phyloP scores from a whole-genome alignment of 345 rosid species.

The Pugionium dolabratum region DNA sequence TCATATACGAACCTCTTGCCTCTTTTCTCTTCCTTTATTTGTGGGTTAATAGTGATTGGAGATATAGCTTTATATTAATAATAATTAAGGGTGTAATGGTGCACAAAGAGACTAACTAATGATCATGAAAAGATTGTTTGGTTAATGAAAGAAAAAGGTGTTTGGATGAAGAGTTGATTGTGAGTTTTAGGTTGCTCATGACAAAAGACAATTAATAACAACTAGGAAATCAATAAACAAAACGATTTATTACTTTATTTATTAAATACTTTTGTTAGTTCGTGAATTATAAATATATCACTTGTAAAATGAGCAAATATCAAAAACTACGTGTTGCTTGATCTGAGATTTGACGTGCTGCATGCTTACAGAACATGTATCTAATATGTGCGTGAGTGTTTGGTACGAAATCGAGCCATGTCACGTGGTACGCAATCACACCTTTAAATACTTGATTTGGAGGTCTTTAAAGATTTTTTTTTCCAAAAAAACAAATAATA shows the following conservation, averaged over 20 bases:
- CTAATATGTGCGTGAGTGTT: too few relatives aligned
- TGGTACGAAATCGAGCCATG: too few relatives aligned
- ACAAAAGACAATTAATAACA: conserved; percentile 27
- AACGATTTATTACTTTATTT: background rate
- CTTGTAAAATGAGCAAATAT: too few relatives aligned
- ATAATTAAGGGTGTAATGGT: conserved; percentile 3
- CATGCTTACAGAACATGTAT: too few relatives aligned
- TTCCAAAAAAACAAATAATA: too few relatives aligned
- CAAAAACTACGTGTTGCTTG: too few relatives aligned
- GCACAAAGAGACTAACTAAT: conserved; percentile 20
- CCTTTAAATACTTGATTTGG: too few relatives aligned
- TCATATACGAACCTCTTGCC: conserved; percentile 32
- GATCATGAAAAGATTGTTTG: conserved; percentile 42
- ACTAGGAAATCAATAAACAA: background rate
- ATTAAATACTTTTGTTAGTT: too few relatives aligned
- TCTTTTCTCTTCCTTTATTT: conserved; percentile 26
- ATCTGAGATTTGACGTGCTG: too few relatives aligned
- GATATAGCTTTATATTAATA: conserved; percentile 19
- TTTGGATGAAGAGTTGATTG: conserved; percentile 36
- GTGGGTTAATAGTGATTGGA: conserved; percentile 19
- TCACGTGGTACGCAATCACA: too few relatives aligned
- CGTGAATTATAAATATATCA: too few relatives aligned
- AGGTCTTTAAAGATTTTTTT: too few relatives aligned
- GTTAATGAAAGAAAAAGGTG: conserved; percentile 38
- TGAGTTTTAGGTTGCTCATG: conserved; percentile 41